A percentile compares a stretch with the other conserved stretches of the same genome.
Evolutionary conservation across 169 alveolate genomes (phyloP).

Genomic region (Plasmodium chabaudi): DNA sequence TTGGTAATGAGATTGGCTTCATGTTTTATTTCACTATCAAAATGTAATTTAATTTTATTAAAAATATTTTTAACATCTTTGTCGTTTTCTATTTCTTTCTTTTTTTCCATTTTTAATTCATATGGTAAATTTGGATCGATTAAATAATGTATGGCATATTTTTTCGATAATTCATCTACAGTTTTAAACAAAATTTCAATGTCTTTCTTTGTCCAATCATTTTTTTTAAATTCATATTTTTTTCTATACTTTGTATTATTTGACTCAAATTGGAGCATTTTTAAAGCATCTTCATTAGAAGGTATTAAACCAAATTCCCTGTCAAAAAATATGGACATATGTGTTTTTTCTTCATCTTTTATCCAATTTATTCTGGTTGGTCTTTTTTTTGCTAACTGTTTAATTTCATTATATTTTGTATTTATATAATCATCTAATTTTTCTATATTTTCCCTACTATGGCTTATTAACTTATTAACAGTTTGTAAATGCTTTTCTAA

Average conservation of each 20-base stretch:
- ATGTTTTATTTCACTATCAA: constrained; percentile 12
- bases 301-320: constrained; percentile 38
- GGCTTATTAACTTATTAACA: constrained; percentile 28
- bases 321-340: constrained; percentile 69
- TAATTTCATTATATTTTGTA: constrained; percentile 61
- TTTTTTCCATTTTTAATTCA: constrained; percentile 17
- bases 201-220: constrained; percentile 65
- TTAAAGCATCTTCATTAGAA: constrained; percentile 75
- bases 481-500: constrained; percentile 4
- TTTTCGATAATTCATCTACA: constrained; percentile 30
- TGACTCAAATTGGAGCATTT: constrained; percentile 21
- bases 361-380: constrained; percentile 54
- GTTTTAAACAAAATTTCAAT: constrained; percentile 18
- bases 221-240: constrained; percentile 69
- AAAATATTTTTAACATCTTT: constrained; percentile 28
- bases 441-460: constrained; percentile 33
- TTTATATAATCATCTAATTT: constrained; percentile 60
- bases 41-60: constrained; percentile 24
- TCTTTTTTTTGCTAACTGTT: constrained; percentile 42
- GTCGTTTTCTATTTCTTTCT: constrained; percentile 26
- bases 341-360: constrained; percentile 37
- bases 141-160: constrained; percentile 55
- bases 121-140: constrained; percentile 32
- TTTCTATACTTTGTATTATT: constrained; percentile 46
- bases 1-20: not conserved